These are phyloP conservation scores for Aspergillus ruber DNA, from an alignment of 2,329 filamentous ascomycete species.

Conservation along the genomic window DNA sequence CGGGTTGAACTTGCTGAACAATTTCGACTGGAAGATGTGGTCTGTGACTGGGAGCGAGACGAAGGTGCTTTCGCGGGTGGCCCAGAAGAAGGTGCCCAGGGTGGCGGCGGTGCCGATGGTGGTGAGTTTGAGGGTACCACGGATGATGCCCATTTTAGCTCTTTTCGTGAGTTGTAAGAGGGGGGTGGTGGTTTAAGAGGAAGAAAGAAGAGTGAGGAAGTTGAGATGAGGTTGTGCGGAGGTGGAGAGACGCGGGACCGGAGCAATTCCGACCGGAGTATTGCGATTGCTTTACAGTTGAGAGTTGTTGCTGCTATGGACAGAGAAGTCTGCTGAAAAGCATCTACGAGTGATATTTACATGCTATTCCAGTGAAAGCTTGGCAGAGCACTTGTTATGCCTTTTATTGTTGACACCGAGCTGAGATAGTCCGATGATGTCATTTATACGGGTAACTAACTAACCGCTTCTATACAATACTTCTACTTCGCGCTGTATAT, in stretches of 20 bases:
- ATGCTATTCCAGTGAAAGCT: too few relatives aligned
- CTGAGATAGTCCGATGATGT: not conserved
- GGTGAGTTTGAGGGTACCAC: slow-evolving; percentile 38
- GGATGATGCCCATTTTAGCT: slow-evolving; percentile 49
- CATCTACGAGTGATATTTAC: too few relatives aligned
- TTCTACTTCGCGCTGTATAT: too few relatives aligned
- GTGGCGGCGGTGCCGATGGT: slow-evolving; percentile 45
- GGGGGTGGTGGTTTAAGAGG: not conserved
- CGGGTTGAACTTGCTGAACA: slow-evolving; percentile 57
- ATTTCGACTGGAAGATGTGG: slow-evolving; percentile 56
- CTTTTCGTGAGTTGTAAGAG: not conserved
- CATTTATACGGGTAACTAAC: not conserved
- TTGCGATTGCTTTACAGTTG: too few relatives aligned
- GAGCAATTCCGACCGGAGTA: not conserved
- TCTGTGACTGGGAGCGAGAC: slow-evolving; percentile 52
- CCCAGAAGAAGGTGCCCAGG: slow-evolving; percentile 48
- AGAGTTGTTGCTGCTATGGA: not conserved
- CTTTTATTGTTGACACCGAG: not conserved
- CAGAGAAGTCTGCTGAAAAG: too few relatives aligned
- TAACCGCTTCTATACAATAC: not conserved
- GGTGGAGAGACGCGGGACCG: not conserved
- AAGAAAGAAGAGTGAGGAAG: not conserved
- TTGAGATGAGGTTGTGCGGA: not conserved
- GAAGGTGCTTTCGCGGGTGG: slow-evolving; percentile 51
- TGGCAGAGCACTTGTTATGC: not conserved